Conservation (phyloP, 768 basidiomycete genomes). For the Dacryopinax primogenitus region DNA sequence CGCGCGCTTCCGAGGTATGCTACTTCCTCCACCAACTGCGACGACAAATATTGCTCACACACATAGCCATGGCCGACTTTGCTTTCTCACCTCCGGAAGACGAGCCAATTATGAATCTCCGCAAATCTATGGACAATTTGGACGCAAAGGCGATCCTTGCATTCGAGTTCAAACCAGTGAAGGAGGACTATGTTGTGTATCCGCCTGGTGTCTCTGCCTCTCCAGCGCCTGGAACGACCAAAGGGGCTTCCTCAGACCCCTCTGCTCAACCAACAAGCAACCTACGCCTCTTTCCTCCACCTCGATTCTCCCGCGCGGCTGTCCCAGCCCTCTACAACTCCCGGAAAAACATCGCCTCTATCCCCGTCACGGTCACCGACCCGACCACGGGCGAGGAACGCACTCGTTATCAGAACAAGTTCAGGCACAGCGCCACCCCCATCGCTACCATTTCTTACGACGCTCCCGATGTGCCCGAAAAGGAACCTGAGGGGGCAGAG, state of each 20-base stretch:
- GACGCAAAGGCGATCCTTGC: conserved; percentile 62
- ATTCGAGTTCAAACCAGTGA: conserved; percentile 57
- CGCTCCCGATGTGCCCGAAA: conserved; percentile 40
- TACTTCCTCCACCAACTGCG: not conserved
- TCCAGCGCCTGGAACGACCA: not conserved
- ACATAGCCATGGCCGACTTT: conserved; percentile 80
- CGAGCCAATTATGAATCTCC: conserved; percentile 58
- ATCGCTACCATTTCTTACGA: conserved; percentile 37
- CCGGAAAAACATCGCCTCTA: conserved; percentile 16
- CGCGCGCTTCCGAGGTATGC: conserved; percentile 76
- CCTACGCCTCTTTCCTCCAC: conserved; percentile 72
- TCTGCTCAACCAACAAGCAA: conserved; percentile 28
- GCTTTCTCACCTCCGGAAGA: conserved; percentile 67
- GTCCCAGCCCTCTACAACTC: conserved; percentile 76
- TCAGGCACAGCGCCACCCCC: conserved; percentile 74
- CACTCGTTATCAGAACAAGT: conserved; percentile 68
- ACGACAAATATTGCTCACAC: not conserved
- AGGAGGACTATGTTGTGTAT: conserved; percentile 43
- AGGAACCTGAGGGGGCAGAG: conserved; percentile 49
- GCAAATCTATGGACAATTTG: conserved; percentile 61
- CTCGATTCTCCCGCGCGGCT: conserved; percentile 70
- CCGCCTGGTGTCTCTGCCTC: conserved; percentile 37
- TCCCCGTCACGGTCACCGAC: not conserved
- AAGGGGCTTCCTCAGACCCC: not conserved
- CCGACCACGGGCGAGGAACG: conserved; percentile 37